Evolutionary conservation across 495 filamentous ascomycete species (phyloP).

Genomic region (Amniculicola lignicola): DNA sequence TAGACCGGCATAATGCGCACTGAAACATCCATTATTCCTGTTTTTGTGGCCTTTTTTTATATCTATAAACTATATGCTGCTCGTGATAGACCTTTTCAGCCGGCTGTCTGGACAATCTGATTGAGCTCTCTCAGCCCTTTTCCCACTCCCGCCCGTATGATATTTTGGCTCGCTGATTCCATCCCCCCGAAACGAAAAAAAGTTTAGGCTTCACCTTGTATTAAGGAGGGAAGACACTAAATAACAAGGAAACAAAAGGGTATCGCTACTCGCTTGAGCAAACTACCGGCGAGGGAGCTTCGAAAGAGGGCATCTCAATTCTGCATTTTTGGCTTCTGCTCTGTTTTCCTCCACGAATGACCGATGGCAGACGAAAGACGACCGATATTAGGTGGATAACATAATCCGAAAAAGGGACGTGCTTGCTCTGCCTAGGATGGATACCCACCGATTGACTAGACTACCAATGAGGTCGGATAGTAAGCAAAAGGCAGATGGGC

Average conservation of each 20-base stretch:
- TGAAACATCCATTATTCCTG: conserved; percentile 17
- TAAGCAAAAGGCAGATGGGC: too few species aligned
- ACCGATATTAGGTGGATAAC: conserved; percentile 32
- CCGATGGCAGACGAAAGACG: conserved; percentile 5
- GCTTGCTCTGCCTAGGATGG: conserved; percentile 1
- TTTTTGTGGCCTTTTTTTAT: conserved; percentile 30
- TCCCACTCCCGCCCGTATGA: background rate
- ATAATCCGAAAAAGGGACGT: conserved; percentile 19
- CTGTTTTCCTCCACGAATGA: conserved; percentile 7
- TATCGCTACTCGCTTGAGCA: conserved; percentile 33
- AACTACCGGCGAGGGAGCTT: conserved; percentile 32
- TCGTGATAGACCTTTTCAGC: conserved; percentile 29
- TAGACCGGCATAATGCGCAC: conserved; percentile 3
- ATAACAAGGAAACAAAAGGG: conserved; percentile 30
- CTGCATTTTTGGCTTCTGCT: conserved; percentile 30
- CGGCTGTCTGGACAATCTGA: conserved; percentile 32
- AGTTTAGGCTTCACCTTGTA: too few species aligned
- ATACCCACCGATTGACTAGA: conserved; percentile 15
- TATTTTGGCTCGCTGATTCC: background rate
- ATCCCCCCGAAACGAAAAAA: background rate
- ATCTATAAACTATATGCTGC: conserved; percentile 36
- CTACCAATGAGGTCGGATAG: too few species aligned
- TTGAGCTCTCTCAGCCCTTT: conserved; percentile 12
- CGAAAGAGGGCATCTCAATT: conserved; percentile 5
- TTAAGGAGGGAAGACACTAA: background rate